Base-by-base conservation (phyloP, 306 rosid genomes). In the Rosa lucieae region DNA sequence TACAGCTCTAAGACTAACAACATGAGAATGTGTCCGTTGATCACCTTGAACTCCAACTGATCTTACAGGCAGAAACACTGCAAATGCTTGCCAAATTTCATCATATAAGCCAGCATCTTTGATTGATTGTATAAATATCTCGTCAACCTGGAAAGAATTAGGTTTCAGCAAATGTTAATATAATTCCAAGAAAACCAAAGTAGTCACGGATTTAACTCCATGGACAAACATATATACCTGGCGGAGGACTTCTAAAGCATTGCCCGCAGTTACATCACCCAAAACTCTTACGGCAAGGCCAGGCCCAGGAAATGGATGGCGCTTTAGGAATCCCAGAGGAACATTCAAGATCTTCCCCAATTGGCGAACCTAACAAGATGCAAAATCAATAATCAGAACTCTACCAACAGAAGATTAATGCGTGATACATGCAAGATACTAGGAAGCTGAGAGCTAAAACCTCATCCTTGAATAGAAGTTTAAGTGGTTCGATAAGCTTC, bases 31-130 rank as follows among this genome's bases (percentile, higher is more conserved):
- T 43, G 99, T 95, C 88, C 99, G 88, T 81, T 56, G 62, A 56
- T 56, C 62, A 56, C 62, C 62, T 56, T 56, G 62, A 56, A 56
- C 62, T 56, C 62, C 62, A 81, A 95, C 97, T 17, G 99, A 91
- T 85, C 88, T 86, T 65, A 93, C 76, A 3, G 99, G 99, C 77
- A 92, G 89, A 86, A 93, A 95, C 77, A 92, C 99, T 46, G 96
- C 98, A 89, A 95, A 95, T 7, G 99, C 99, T 87, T 95, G 99
- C 99, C 98, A 95, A 69, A 92, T 92, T 66, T 78, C n/a, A 88
- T 95, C 99, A 80, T 95, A 95, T 78, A 94, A 94, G 71, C 97
- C 97, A 52, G 95, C 95, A 65, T 89, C 97, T 87, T 92, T 92
- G 84, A 92, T 94, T 74, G 98, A 84, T 78, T 90, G 96, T 81